Percentiles rank a stretch among this genome's conserved stretches.
Evolutionary conservation across 331 rosid species (phyloP).

Genomic region (Acacia pycnantha): DNA sequence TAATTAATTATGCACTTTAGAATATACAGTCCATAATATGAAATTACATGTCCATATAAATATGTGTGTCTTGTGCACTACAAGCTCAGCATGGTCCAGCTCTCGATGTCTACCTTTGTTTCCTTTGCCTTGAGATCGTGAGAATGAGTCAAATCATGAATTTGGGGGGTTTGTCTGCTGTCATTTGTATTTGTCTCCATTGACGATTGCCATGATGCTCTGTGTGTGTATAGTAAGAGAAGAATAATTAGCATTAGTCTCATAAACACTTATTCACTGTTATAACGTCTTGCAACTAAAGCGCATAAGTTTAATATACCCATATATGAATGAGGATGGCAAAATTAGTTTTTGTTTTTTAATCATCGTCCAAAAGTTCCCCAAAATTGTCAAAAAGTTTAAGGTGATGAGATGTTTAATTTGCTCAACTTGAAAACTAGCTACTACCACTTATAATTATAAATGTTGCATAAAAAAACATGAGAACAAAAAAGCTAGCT

Average conservation of each 20-base stretch:
- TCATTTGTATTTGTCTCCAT: conserved; percentile 29
- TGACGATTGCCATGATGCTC: conserved; percentile 41
- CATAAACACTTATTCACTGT: background rate
- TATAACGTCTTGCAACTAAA: background rate
- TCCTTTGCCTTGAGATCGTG: conserved; percentile 33
- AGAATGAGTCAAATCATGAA: conserved; percentile 28
- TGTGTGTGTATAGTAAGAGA: conserved; percentile 12
- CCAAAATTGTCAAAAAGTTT: background rate
- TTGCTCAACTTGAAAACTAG: background rate
- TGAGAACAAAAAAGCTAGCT: too few species aligned
- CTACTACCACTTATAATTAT: background rate
- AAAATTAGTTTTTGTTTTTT: too few species aligned
- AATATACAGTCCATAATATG: background rate
- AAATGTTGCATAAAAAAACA: too few species aligned
- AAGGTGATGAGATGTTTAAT: background rate
- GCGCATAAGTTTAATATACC: background rate
- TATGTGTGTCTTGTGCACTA: background rate
- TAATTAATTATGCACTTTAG: background rate
- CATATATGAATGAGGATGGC: background rate
- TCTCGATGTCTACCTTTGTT: conserved; percentile 41
- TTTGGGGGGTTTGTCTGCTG: conserved; percentile 30
- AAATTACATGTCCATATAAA: background rate
- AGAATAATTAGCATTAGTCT: background rate
- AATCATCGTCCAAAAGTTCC: background rate
- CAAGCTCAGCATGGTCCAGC: conserved; percentile 15